These are phyloP conservation scores for Aspergillus mulundensis DNA, from an alignment of 495 filamentous ascomycete species.

Conservation along the genomic window DNA sequence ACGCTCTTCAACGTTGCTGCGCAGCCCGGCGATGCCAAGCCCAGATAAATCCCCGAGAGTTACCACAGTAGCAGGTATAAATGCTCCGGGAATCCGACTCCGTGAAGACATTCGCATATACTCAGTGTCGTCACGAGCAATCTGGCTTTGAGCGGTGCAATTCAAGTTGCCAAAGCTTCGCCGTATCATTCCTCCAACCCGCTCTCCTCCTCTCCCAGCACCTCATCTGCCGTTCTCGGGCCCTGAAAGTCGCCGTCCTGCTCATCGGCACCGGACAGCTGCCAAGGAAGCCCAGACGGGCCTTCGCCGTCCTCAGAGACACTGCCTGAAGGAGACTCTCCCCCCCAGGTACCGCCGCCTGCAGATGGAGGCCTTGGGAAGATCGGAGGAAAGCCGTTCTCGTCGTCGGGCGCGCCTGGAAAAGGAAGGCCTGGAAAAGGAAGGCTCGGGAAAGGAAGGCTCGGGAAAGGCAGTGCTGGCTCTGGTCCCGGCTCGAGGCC, in stretches of 20 bases:
- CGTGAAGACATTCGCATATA: neutral
- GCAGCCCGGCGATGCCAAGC: neutral
- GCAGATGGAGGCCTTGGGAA: neutral
- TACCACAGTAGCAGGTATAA: neutral
- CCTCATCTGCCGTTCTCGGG: neutral
- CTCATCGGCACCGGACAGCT: neutral
- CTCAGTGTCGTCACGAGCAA: neutral
- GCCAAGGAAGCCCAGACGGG: slow-evolving; percentile 1
- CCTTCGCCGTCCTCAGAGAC: neutral
- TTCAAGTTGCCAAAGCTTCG: neutral
- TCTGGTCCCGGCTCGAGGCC: neutral
- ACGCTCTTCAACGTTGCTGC: neutral
- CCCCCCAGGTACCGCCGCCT: neutral
- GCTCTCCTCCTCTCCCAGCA: neutral
- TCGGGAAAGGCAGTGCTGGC: neutral
- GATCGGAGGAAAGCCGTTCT: neutral
- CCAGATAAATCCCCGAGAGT: neutral
- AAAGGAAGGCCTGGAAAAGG: slow-evolving; percentile 2
- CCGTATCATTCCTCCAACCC: neutral
- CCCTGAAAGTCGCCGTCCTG: neutral
- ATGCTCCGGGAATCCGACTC: neutral
- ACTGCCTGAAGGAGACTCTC: neutral
- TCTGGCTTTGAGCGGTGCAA: neutral
- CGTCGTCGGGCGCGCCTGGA: neutral
- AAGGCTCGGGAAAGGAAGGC: neutral